Percentiles rank a stretch among this genome's conserved stretches.
These are phyloP conservation scores for Colletotrichum sp. DNA, from an alignment of 2,329 filamentous ascomycete genomes.

Conservation along the genomic window DNA sequence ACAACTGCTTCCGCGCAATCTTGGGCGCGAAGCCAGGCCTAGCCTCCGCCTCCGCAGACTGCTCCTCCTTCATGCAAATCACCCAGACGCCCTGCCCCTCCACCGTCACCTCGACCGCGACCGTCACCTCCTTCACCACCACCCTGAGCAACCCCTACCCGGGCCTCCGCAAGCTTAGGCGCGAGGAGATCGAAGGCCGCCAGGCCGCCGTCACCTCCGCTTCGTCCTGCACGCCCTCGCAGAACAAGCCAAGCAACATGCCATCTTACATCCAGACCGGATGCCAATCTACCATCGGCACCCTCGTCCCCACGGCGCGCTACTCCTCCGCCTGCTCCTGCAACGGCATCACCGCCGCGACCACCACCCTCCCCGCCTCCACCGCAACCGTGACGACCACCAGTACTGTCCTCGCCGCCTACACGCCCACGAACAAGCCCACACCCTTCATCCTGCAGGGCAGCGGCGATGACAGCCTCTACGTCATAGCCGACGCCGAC, in stretches of 20 bases:
- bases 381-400: constrained; percentile 46
- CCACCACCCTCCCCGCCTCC: constrained; percentile 39
- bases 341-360: constrained; percentile 44
- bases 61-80: not conserved
- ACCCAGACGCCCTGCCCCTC: not conserved
- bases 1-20: constrained; percentile 5
- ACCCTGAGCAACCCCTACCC: not conserved
- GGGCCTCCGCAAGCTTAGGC: not conserved
- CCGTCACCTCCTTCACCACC: not conserved
- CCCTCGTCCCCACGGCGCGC: constrained; percentile 1
- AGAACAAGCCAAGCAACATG: not conserved
- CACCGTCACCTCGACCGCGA: not conserved
- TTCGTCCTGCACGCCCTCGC: not conserved
- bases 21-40: not conserved
- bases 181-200: not conserved
- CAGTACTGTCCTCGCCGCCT: constrained; percentile 29
- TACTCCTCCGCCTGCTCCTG: constrained; percentile 49
- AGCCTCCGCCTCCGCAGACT: not conserved
- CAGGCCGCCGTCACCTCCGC: not conserved
- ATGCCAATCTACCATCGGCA: not conserved
- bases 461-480: not conserved
- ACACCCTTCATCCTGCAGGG: not conserved
- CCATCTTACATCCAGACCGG: not conserved
- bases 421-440: not conserved
- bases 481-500: not conserved